phyloP scores from a whole-genome alignment of 139 green algal species.

The Tetratostichococcus sp. region DNA sequence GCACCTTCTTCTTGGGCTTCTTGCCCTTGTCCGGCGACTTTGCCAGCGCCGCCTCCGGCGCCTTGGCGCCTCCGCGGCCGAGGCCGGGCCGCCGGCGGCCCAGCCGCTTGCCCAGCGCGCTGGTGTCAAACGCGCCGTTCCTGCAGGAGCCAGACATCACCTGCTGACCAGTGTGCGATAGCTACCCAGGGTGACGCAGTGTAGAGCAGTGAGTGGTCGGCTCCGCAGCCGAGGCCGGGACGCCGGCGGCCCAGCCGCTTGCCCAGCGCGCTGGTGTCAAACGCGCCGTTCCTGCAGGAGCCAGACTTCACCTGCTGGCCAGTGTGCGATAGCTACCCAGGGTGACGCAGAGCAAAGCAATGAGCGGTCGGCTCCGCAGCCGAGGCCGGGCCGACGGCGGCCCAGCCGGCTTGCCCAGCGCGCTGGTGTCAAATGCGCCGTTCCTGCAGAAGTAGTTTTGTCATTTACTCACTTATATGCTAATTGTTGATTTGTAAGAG shows the following conservation, averaged over 20 bases:
- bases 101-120: not conserved
- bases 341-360: no score
- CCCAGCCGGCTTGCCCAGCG: slow-evolving; percentile 1
- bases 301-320: no score
- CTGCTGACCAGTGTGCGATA: no score
- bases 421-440: not conserved
- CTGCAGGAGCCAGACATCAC: no score
- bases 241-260: not conserved
- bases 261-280: not conserved
- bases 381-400: not conserved
- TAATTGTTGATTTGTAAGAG: no score
- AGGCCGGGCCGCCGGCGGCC: not conserved
- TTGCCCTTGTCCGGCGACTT: not conserved
- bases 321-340: no score
- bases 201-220: no score
- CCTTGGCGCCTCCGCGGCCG: not conserved
- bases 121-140: not conserved
- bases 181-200: no score
- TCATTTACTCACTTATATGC: no score
- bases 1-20: slow-evolving; percentile 4
- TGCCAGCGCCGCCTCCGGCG: not conserved
- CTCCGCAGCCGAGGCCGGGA: not conserved
- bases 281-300: not conserved
- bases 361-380: no score
- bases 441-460: not conserved